Percentiles rank a stretch among this genome's conserved stretches.
phyloP scores from a whole-genome alignment of 306 rosid species.

The Citrullus colocynthis region DNA sequence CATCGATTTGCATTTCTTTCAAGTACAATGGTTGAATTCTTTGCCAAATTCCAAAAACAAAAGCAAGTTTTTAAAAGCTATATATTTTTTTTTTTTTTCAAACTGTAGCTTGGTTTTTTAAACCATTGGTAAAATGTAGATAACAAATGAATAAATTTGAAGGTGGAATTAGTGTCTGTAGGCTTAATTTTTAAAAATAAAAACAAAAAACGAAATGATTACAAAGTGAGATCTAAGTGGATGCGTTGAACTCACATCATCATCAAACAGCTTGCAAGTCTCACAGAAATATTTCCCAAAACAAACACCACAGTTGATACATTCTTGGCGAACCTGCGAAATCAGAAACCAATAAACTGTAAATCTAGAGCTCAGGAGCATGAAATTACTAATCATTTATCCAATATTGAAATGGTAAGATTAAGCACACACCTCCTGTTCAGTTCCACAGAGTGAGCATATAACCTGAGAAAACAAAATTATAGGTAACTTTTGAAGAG shows the following conservation, averaged over 20 bases:
- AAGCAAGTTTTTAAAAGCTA: no score
- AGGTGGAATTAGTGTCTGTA: no score
- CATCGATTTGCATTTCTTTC: no score
- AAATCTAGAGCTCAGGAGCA: not conserved
- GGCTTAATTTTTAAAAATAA: no score
- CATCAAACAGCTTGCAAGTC: slow-evolving; percentile 73
- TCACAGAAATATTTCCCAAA: slow-evolving; percentile 79
- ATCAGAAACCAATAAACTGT: slow-evolving; percentile 13
- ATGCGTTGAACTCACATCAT: slow-evolving; percentile 45
- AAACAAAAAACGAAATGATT: no score
- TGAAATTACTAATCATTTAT: not conserved
- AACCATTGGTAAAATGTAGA: no score
- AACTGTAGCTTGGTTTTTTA: no score
- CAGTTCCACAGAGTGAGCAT: slow-evolving; percentile 71
- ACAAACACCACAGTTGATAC: slow-evolving; percentile 72
- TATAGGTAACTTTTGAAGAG: slow-evolving; percentile 6
- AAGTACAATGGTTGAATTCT: no score
- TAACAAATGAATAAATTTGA: no score
- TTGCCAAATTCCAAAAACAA: no score
- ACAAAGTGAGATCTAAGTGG: not conserved
- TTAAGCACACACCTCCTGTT: slow-evolving; percentile 57
- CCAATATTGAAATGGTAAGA: not conserved
- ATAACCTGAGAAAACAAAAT: slow-evolving; percentile 36
- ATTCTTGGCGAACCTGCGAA: slow-evolving; percentile 62
- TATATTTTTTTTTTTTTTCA: no score